These are phyloP conservation scores for Celoporthe dispersa DNA, from an alignment of 2,329 filamentous ascomycete genomes.

Conservation along the genomic window DNA sequence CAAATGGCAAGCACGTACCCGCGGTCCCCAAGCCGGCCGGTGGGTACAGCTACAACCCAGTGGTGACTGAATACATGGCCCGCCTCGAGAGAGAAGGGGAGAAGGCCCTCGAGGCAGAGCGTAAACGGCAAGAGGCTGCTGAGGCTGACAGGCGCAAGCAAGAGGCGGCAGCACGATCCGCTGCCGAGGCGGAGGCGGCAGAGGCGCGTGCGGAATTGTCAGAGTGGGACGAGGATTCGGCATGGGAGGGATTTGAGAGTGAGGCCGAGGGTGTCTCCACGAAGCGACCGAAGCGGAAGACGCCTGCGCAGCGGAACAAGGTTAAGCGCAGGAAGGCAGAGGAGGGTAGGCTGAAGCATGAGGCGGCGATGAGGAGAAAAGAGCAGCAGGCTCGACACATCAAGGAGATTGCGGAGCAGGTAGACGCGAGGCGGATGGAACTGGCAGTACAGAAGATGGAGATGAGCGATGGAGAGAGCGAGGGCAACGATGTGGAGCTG, in stretches of 20 bases:
- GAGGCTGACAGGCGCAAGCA: conserved; percentile 68
- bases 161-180: conserved; percentile 71
- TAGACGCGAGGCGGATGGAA: conserved; percentile 60
- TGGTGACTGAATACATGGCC: conserved; percentile 82
- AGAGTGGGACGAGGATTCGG: conserved; percentile 84
- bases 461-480: conserved; percentile 54
- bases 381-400: conserved; percentile 73
- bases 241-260: conserved; percentile 89
- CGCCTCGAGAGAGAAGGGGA: conserved; percentile 75
- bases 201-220: conserved; percentile 68
- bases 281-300: conserved; percentile 85
- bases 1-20: conserved; percentile 77
- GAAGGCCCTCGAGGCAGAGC: conserved; percentile 79
- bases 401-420: conserved; percentile 69
- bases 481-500: conserved; percentile 66
- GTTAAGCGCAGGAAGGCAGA: conserved; percentile 87
- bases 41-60: conserved; percentile 91
- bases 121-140: conserved; percentile 69
- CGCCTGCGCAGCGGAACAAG: conserved; percentile 82
- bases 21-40: conserved; percentile 79
- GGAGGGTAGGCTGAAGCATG: conserved; percentile 76
- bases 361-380: conserved; percentile 73
- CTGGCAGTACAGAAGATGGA: conserved; percentile 49
- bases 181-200: conserved; percentile 75
- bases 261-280: conserved; percentile 73